Evolutionary conservation across 169 alveolate species (phyloP), one percentile per base, ranked within the genome.

Genomic region (Eimeria tenella): DNA sequence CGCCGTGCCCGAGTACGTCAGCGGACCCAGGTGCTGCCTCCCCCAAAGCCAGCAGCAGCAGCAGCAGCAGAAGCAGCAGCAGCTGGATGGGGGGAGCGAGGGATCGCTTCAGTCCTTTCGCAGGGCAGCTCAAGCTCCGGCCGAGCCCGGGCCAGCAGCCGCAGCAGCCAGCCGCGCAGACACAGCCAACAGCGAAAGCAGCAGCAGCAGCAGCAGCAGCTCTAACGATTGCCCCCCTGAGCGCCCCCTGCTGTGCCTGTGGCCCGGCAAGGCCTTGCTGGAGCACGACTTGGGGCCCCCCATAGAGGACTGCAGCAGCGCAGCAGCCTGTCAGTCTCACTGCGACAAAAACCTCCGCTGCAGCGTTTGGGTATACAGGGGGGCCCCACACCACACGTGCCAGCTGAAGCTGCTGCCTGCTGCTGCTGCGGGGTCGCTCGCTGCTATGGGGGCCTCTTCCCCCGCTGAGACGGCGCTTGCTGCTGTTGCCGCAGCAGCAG

Each of bases 221-320:
- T 10, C 8, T 5, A 65, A 65, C 75, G 75, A 9, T 5, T 65
- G 75, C 75, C 75, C 75, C 23, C 75, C 13, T 9, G 25, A 65
- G 23, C 75, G 42, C 23, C 5, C 75, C 17, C 42, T 21, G 31
- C 5, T 65, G 75, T 65, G 75, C 25, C 75, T 65, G 8, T 65
- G 75, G 75, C 75, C 75, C 5, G 75, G 75, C 7, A 65, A 65
- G 75, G 75, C 42, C 42, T n/a, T 65, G 17, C 75, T n/a, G 25
- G 75, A 21, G 25, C 7, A 65, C 75, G 75, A 65, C 23, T 21
- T 65, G 25, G 75, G 75, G 9, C 42, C 75, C 25, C 42, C 25
- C 75, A 10, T 13, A 9, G 25, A 65, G 75, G 75, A 65, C 8
- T 65, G 75, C 75, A n/a, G 42, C 75, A 65, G 75, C 25, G 75